Conservation (phyloP, 352 stramenopile species). For the Blastocystis sp. region DNA sequence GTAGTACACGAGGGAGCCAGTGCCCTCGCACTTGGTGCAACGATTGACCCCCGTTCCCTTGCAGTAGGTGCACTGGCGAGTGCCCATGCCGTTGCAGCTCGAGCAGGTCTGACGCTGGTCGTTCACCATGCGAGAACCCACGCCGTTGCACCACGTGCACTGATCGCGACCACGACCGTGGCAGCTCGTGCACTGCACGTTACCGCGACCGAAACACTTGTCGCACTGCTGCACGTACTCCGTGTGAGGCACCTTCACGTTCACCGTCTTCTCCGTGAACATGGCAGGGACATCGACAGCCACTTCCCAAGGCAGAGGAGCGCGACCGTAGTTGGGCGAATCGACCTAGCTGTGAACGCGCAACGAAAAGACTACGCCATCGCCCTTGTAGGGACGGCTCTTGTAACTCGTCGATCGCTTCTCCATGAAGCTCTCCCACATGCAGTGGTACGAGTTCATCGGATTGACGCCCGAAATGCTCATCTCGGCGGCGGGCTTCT, state of each 20-base stretch:
- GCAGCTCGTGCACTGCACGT: not conserved
- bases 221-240: not conserved
- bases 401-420: not conserved
- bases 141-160: not conserved
- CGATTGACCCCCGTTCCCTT: not conserved
- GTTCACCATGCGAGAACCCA: not conserved
- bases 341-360: slow-evolving; percentile 2
- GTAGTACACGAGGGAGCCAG: not conserved
- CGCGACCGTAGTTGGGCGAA: not conserved
- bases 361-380: not conserved
- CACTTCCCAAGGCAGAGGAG: not conserved
- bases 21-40: not conserved
- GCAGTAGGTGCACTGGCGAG: not conserved
- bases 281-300: not conserved
- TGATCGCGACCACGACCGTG: not conserved
- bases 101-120: not conserved
- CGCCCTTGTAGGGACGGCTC: not conserved
- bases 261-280: not conserved
- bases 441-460: not conserved
- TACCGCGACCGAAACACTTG: not conserved
- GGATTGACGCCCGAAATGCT: not conserved
- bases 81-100: not conserved
- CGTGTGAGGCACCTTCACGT: not conserved
- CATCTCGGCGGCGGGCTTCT: not conserved
- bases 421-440: slow-evolving; percentile 10